A percentile compares a stretch with the other conserved stretches of the same genome.
These are phyloP conservation scores for Paracorniculantispora psalliotae DNA, from an alignment of 2,329 filamentous ascomycete genomes.

Conservation along the genomic window DNA sequence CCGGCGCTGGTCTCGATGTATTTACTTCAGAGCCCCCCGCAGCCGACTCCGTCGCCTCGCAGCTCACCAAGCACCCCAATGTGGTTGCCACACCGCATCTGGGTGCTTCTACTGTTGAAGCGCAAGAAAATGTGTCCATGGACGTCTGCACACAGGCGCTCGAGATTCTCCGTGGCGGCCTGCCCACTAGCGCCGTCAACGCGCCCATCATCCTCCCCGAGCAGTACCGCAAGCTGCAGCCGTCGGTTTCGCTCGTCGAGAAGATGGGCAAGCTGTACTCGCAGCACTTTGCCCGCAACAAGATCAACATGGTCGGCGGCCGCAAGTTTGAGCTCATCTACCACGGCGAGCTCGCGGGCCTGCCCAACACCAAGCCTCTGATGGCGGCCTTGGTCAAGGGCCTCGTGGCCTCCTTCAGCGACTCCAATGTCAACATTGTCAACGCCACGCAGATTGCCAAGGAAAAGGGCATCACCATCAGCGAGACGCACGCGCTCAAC, in stretches of 20 bases:
- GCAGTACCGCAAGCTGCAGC: slow-evolving; percentile 72
- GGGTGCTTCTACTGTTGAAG: slow-evolving; percentile 74
- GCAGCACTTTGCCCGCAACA: slow-evolving; percentile 58
- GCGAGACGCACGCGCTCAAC: slow-evolving; percentile 64
- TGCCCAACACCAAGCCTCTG: slow-evolving; percentile 71
- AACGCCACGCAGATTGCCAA: slow-evolving; percentile 72
- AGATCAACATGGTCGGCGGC: slow-evolving; percentile 47
- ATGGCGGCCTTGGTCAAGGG: slow-evolving; percentile 77
- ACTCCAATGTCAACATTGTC: slow-evolving; percentile 72
- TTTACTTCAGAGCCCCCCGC: slow-evolving; percentile 69
- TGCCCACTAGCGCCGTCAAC: slow-evolving; percentile 74
- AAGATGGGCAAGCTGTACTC: slow-evolving; percentile 77
- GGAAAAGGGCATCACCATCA: slow-evolving; percentile 72
- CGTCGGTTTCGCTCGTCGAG: slow-evolving; percentile 71
- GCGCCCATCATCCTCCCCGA: slow-evolving; percentile 76
- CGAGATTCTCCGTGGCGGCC: slow-evolving; percentile 64
- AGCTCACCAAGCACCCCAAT: slow-evolving; percentile 62
- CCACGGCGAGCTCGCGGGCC: slow-evolving; percentile 65
- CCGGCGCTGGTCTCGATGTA: slow-evolving; percentile 74
- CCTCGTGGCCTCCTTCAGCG: slow-evolving; percentile 63
- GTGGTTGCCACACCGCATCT: slow-evolving; percentile 77
- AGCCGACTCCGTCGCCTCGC: slow-evolving; percentile 50
- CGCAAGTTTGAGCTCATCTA: slow-evolving; percentile 73
- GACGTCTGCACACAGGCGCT: slow-evolving; percentile 79
- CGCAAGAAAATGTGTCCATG: slow-evolving; percentile 77